A percentile compares a stretch with the other conserved stretches of the same genome.
phyloP scores from a whole-genome alignment of 225 moss, liverwort and hornwort species.

The Anthoceros angustus region DNA sequence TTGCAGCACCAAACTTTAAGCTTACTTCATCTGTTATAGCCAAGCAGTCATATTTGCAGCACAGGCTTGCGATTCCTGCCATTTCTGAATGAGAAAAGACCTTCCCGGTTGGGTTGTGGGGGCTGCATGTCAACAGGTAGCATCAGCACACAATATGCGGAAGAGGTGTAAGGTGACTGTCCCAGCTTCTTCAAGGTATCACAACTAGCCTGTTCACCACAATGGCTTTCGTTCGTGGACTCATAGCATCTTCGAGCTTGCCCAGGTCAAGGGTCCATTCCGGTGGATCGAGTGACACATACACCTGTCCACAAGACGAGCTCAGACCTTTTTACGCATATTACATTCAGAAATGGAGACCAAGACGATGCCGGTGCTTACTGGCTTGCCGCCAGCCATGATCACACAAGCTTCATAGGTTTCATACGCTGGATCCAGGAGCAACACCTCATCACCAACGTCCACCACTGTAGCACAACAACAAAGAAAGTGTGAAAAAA shows the following conservation, averaged over 20 bases:
- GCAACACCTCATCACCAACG: constrained; percentile 64
- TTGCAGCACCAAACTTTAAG: not conserved
- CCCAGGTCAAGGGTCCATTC: constrained; percentile 43
- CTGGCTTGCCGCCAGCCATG: constrained; percentile 64
- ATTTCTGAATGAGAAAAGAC: constrained; percentile 51
- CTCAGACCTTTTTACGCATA: not conserved
- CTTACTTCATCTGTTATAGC: constrained; percentile 77
- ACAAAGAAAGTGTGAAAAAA: not conserved
- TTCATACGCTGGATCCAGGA: constrained; percentile 78
- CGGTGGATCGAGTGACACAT: constrained; percentile 47
- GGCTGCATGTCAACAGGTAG: constrained; percentile 27
- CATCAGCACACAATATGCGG: not conserved
- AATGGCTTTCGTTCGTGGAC: constrained; percentile 52
- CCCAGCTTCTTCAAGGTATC: constrained; percentile 1
- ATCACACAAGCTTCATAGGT: constrained; percentile 71
- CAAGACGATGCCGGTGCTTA: constrained; percentile 18
- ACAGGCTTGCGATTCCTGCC: constrained; percentile 47
- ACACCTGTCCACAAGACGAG: constrained; percentile 25
- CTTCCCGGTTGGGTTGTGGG: constrained; percentile 91
- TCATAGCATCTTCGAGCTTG: constrained; percentile 44
- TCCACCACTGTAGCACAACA: constrained; percentile 48
- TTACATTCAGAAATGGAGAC: not conserved
- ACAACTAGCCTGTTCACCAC: constrained; percentile 52
- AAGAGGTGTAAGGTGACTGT: not conserved
- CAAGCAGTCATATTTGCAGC: constrained; percentile 67